Conservation (phyloP, 2,329 filamentous ascomycete genomes). For the Claviceps spartinae region DNA sequence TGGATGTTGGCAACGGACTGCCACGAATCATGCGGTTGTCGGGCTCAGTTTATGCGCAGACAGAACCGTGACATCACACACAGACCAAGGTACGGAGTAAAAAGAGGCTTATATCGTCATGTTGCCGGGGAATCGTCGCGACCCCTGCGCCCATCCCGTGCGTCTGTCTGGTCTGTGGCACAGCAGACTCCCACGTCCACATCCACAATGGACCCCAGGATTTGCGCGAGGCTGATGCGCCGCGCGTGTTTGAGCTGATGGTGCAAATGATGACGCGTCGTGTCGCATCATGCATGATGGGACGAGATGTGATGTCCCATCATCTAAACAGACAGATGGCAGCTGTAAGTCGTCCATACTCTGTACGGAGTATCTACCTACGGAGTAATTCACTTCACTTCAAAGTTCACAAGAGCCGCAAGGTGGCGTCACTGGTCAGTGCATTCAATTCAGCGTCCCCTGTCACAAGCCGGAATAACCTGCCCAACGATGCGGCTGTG, state of each 20-base stretch:
- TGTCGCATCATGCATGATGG: too few relatives aligned
- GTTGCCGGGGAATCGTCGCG: neutral
- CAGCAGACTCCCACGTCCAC: slow-evolving; percentile 4
- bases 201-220: neutral
- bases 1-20: too few relatives aligned
- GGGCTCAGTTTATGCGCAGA: too few relatives aligned
- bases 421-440: neutral
- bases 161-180: too few relatives aligned
- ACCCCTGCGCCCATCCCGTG: neutral
- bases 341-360: too few relatives aligned
- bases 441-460: neutral
- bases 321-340: too few relatives aligned
- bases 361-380: too few relatives aligned
- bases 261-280: neutral
- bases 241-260: neutral
- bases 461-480: neutral
- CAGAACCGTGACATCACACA: neutral
- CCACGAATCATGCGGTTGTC: too few relatives aligned
- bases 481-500: neutral
- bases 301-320: too few relatives aligned
- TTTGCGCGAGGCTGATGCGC: neutral
- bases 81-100: too few relatives aligned
- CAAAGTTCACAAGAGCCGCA: neutral
- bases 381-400: neutral
- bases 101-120: neutral